Conservation (phyloP, 768 basidiomycete genomes). For the Auriculariales sp. region DNA sequence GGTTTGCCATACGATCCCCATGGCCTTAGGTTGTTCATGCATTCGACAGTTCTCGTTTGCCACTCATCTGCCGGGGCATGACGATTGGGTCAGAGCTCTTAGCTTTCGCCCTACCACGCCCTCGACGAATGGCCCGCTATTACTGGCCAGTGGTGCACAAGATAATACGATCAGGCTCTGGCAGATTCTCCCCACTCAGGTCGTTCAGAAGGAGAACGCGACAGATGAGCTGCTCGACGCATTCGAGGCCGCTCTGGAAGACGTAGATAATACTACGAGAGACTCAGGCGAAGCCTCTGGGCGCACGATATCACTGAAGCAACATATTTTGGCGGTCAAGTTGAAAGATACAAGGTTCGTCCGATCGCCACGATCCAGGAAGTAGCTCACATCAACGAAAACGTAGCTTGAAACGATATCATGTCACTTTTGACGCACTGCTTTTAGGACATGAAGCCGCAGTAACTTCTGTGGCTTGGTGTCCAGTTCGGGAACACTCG, state of each 20-base stretch:
- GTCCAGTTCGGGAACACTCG: conserved; percentile 23
- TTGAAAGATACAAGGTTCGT: conserved; percentile 25
- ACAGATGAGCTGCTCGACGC: conserved; percentile 67
- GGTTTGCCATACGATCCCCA: conserved; percentile 22
- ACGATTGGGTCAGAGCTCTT: conserved; percentile 88
- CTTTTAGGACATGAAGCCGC: conserved; percentile 93
- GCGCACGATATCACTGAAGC: conserved; percentile 82
- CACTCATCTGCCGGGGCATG: conserved; percentile 59
- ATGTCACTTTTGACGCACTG: conserved; percentile 84
- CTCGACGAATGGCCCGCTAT: conserved; percentile 30
- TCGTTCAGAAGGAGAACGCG: conserved; percentile 10
- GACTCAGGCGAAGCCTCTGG: conserved; percentile 67
- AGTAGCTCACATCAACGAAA: too few species aligned
- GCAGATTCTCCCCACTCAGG: conserved; percentile 45
- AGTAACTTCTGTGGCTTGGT: conserved; percentile 80
- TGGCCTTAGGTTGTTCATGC: neutral
- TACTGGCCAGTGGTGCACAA: conserved; percentile 89
- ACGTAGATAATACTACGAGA: too few species aligned
- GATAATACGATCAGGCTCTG: conserved; percentile 89
- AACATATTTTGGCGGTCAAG: conserved; percentile 62
- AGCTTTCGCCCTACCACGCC: conserved; percentile 36
- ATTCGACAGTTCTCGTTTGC: neutral
- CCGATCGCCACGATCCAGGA: too few species aligned
- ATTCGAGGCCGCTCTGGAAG: conserved; percentile 72
- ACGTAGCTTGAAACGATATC: conserved; percentile 46